Base-by-base conservation (phyloP, 2,329 filamentous ascomycete species). In the Fusarium phyllophilum region DNA sequence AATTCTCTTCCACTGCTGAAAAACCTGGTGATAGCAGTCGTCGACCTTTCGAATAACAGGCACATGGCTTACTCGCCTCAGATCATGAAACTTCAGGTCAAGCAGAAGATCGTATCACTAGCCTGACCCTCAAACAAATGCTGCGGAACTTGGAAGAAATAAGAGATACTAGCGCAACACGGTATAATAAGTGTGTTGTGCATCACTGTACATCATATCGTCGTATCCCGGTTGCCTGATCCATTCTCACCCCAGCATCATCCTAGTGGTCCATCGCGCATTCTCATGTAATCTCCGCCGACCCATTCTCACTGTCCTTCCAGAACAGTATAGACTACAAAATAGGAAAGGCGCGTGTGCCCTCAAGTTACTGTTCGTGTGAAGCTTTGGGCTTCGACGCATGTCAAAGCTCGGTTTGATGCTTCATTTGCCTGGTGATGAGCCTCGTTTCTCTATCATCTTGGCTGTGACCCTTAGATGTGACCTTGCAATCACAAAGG, bases 261-360 rank as follows among this genome's bases (percentile, higher is more conserved):
- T 66, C 73, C 76, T 52, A 15, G 75, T 51, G 55, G 48, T 36
- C 33, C 72, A 68, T 77, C 60, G 71, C 65, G 65, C 56, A 64
- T 77, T 72, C 62, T 72, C 70, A 76, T 58, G 68, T 72, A 76
- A 75, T 77, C 74, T 78, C 70, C 62, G 62, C 65, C 38, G 38
- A 31, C 46, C 66, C 60, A 74, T 74, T 54, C 66, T 65, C 51
- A 65, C 62, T 65, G 58, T 55, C 42, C 65, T 78, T 78, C 72
- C 59, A 77, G 74, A 78, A 77, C 56, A 65, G 49, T 51, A 34
- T 41, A 29, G 26, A 29, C 26, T 29, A 68, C 55, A 42, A 56
- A 68, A 45, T 44, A 45, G 57, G 71, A 44, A 68, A 70, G 36
- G 66, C 48, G 44, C 26, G 46, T 42, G 38, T 66, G 55, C 39